Evolutionary conservation across 169 alveolate genomes (phyloP).

Genomic region (Toxoplasma gondii): DNA sequence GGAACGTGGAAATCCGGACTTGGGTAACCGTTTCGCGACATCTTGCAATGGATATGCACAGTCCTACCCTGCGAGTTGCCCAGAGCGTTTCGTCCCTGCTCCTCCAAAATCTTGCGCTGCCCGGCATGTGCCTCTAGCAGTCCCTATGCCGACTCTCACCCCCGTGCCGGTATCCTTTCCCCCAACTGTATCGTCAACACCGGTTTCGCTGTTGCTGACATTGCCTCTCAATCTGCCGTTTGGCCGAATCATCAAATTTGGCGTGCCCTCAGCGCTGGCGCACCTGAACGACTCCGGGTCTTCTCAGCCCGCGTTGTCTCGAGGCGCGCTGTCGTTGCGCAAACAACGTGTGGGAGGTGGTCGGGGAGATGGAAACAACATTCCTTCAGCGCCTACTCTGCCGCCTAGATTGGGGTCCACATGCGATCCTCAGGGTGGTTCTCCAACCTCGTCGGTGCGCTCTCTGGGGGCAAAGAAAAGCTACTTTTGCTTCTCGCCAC

Average conservation of each 20-base stretch:
- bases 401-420: neutral
- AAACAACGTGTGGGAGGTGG: neutral
- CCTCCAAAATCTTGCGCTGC: neutral
- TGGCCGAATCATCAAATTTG: constrained; percentile 62
- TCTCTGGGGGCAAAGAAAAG: constrained; percentile 61
- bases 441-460: neutral
- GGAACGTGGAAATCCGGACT: too few relatives aligned
- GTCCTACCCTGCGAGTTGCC: neutral
- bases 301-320: neutral
- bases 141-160: neutral
- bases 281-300: neutral
- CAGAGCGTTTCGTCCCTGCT: neutral
- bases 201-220: constrained; percentile 52
- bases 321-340: neutral
- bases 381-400: neutral
- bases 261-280: constrained; percentile 28
- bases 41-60: too few relatives aligned
- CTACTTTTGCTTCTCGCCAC: constrained; percentile 62
- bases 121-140: neutral
- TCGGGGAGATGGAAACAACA: neutral
- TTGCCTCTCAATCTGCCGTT: constrained; percentile 64
- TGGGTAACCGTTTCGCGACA: too few relatives aligned
- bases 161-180: constrained; percentile 1
- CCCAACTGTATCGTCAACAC: neutral
- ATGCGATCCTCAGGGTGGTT: neutral